phyloP scores from a whole-genome alignment of 116 monocot genomes.

The Dioscorea cayenensis region DNA sequence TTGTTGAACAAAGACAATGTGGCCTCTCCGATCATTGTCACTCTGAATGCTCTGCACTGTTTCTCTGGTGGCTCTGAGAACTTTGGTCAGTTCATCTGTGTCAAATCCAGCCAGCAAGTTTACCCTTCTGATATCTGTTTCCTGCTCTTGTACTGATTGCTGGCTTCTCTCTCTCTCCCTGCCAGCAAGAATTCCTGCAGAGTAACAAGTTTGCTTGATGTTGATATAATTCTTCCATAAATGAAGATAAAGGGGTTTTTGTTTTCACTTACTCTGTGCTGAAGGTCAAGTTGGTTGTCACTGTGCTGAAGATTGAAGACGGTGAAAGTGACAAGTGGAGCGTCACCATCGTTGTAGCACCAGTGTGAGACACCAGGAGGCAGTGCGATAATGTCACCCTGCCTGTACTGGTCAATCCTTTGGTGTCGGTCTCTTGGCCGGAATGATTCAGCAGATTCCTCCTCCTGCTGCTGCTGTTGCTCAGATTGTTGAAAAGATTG shows the following conservation, averaged over 20 bases:
- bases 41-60: conserved; percentile 24
- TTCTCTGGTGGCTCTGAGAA: conserved; percentile 9
- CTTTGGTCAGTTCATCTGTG: conserved; percentile 9
- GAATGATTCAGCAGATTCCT: neutral
- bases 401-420: conserved; percentile 15
- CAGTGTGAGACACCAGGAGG: conserved; percentile 33
- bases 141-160: neutral
- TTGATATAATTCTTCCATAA: too few species aligned
- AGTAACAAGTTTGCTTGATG: too few species aligned
- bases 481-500: conserved; percentile 23
- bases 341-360: conserved; percentile 40
- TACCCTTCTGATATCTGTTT: neutral
- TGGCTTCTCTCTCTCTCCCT: conserved; percentile 6
- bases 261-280: conserved; percentile 1
- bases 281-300: conserved; percentile 31
- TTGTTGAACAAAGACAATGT: conserved; percentile 21
- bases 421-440: conserved; percentile 28
- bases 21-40: conserved; percentile 12
- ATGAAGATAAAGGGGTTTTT: too few species aligned
- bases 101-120: conserved; percentile 20
- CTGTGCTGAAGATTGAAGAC: conserved; percentile 17
- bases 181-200: conserved; percentile 24
- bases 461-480: neutral
- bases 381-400: conserved; percentile 32
- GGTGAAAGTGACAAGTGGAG: conserved; percentile 11